Base-by-base conservation (phyloP, 2,329 filamentous ascomycete species). In the Fusarium sororula region DNA sequence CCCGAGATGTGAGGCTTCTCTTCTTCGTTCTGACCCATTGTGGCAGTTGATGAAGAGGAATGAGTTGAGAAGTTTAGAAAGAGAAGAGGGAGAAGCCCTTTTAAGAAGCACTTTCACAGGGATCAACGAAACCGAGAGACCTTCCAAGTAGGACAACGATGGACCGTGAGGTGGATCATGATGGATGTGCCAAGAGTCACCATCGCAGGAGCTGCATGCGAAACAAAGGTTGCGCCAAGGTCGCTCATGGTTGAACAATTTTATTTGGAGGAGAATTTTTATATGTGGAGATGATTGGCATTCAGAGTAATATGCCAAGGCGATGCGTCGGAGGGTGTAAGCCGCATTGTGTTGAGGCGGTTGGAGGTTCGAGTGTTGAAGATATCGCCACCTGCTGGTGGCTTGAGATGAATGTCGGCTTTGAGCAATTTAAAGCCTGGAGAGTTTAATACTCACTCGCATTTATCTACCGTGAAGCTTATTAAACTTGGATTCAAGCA, bases 1-100 rank as follows among this genome's bases (percentile, higher is more conserved):
- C 74, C 76, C 9, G 73, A 78, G 48, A 78, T 67, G 32, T 78
- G 74, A 39, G 32, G 48, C 4, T 59, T 17, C 45, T 74, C 69
- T 42, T 73, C 63, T 2, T 63, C 55, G 20, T 66, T 63, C 38
- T 77, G 58, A 24, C 64, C 63, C 73, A 75, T 77, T 14, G 39
- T 68, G 30, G n/a, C 10, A 9, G 35, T 24, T 15, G 13, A 18
- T 58, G 5, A 60, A 41, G 59, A 48, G 30, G 37, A 7, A 22
- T 64, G 32, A 51, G 38, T 41, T 48, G 24, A 22, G 14, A 2
- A 5, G 28, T 4, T 10, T 10, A 2, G 5, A 20, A 6, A 24
- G 22, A 20, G 3, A 2, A 35, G 30, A 56, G 39, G 38, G 15
- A 39, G 48, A 13, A 1, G 28, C 41, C 11, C 42, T 70, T 74